Percentiles rank a stretch among this genome's conserved stretches.
phyloP scores from a whole-genome alignment of 306 rosid genomes.

The Vicia villosa region DNA sequence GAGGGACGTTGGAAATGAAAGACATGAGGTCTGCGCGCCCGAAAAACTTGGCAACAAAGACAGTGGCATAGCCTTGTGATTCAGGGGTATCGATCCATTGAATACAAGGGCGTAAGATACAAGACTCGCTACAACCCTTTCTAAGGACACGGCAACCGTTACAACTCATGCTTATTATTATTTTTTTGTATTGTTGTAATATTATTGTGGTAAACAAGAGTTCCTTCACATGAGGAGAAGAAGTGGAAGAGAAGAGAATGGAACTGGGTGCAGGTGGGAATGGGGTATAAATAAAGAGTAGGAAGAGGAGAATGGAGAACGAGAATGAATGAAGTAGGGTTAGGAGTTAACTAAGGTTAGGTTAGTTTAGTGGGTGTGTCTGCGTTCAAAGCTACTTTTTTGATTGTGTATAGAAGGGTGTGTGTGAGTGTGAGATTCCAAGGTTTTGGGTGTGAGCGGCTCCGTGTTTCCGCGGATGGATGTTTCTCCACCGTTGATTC shows the following conservation, averaged over 20 bases:
- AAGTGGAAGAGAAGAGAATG: constrained; percentile 29
- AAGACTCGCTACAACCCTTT: constrained; percentile 95
- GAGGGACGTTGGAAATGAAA: constrained; percentile 92
- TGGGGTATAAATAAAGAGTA: constrained; percentile 48
- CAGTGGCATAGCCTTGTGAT: constrained; percentile 95
- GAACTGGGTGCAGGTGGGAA: constrained; percentile 11
- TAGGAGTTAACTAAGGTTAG: constrained; percentile 47
- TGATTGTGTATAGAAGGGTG: constrained; percentile 38
- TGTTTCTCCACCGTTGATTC: constrained; percentile 91
- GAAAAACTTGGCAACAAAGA: constrained; percentile 95
- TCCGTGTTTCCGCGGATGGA: constrained; percentile 99
- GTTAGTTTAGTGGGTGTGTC: constrained; percentile 33
- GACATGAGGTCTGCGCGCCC: constrained; percentile 99
- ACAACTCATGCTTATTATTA: constrained; percentile 80
- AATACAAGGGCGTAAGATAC: constrained; percentile 84
- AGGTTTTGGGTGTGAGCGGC: constrained; percentile 90
- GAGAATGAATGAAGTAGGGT: constrained; percentile 2
- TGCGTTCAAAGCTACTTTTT: constrained; percentile 30
- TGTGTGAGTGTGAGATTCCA: constrained; percentile 70
- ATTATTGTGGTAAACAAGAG: not conserved
- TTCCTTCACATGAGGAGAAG: constrained; percentile 34
- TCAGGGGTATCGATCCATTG: constrained; percentile 92
- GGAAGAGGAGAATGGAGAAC: not conserved
- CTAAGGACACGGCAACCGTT: constrained; percentile 98
- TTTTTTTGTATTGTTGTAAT: not conserved